A percentile compares a stretch with the other conserved stretches of the same genome.
Conservation (phyloP, 345 rosid genomes). For the Corchorus olitorius region DNA sequence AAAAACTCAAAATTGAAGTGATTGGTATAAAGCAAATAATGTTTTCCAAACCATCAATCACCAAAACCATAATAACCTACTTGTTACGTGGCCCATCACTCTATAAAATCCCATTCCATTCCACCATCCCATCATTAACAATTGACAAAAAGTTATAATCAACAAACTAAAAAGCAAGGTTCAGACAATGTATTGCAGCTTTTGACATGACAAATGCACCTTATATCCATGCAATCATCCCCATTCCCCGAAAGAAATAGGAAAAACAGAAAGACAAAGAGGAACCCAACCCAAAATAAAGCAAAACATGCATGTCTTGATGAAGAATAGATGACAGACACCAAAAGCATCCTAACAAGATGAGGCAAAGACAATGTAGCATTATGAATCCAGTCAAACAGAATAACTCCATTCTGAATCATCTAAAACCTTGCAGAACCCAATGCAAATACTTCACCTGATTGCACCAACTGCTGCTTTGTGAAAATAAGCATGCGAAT, state of each 20-base stretch:
- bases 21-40: background rate
- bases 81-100: background rate
- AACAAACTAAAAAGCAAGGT: background rate
- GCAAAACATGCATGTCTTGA: background rate
- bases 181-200: conserved; percentile 1
- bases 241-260: background rate
- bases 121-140: background rate
- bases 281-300: conserved; percentile 4
- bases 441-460: conserved; percentile 52
- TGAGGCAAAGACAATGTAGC: background rate
- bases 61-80: background rate
- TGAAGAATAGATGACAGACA: background rate
- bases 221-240: background rate
- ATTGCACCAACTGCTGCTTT: conserved; percentile 94
- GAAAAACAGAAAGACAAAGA: background rate
- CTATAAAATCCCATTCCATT: background rate
- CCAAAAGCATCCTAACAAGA: background rate
- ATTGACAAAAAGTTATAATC: background rate
- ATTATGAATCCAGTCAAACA: background rate
- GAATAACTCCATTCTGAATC: conserved; percentile 11
- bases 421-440: conserved; percentile 12
- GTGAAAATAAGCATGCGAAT: conserved; percentile 89
- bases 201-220: conserved; percentile 7
- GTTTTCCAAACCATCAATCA: background rate
- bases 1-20: background rate